A percentile compares a stretch with the other conserved stretches of the same genome.
These are phyloP conservation scores for Citrus hindsii DNA, from an alignment of 345 rosid genomes.

Conservation along the genomic window DNA sequence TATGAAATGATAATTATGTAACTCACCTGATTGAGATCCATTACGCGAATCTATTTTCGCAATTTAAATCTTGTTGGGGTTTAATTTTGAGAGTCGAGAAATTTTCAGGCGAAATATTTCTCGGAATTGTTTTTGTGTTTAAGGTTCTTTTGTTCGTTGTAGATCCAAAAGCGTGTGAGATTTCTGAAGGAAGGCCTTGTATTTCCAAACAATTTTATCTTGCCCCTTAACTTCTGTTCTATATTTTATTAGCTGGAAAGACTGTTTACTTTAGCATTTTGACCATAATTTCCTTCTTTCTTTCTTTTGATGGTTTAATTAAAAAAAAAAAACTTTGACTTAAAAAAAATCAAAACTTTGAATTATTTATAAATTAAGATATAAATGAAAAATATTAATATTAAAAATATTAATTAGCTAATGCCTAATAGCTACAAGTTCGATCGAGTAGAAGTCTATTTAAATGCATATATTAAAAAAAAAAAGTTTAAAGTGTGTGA, in stretches of 20 bases:
- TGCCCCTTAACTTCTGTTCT: not conserved
- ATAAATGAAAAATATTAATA: too few species aligned
- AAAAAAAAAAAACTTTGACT: too few species aligned
- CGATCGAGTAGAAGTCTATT: too few species aligned
- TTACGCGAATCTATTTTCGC: constrained; percentile 4
- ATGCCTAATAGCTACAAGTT: too few species aligned
- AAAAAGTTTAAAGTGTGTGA: too few species aligned
- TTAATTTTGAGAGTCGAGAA: not conserved
- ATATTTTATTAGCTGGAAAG: not conserved
- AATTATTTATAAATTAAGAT: too few species aligned
- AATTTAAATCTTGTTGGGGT: not conserved
- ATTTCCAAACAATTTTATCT: not conserved
- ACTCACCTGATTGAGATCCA: constrained; percentile 50
- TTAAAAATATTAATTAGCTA: too few species aligned
- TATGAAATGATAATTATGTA: not conserved
- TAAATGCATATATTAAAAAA: too few species aligned
- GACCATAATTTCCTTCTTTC: not conserved
- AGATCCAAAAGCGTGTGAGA: not conserved
- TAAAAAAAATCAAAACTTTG: too few species aligned
- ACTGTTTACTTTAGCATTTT: not conserved
- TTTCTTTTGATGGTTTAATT: too few species aligned
- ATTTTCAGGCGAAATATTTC: not conserved
- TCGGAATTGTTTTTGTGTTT: not conserved
- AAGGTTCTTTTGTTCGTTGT: not conserved
- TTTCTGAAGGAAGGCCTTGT: not conserved